Conservation (phyloP, 306 rosid species). For the Vigna reflexopilosa region DNA sequence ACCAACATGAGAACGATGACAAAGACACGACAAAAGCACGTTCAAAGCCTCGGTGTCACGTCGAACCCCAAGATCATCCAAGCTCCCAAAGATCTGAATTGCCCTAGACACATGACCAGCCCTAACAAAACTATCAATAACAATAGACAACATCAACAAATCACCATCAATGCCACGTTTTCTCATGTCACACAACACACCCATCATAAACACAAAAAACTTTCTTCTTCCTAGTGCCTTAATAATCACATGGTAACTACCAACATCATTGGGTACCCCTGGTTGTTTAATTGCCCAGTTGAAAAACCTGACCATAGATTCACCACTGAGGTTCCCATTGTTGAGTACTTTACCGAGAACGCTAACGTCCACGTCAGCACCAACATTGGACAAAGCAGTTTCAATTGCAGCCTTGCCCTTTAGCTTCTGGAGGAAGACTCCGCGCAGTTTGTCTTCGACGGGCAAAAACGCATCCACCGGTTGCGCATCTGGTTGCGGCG, state of each 20-base stretch:
- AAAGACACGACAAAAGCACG: slow-evolving; percentile 66
- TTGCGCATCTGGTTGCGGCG: slow-evolving; percentile 25
- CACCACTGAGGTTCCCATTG: slow-evolving; percentile 70
- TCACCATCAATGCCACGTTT: slow-evolving; percentile 51
- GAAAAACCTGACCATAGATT: slow-evolving; percentile 74
- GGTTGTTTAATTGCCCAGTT: slow-evolving; percentile 82
- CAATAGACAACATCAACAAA: slow-evolving; percentile 59
- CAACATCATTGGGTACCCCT: slow-evolving; percentile 50
- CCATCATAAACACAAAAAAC: slow-evolving; percentile 56
- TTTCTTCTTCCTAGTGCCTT: slow-evolving; percentile 87
- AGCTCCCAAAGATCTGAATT: slow-evolving; percentile 58
- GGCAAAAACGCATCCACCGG: slow-evolving; percentile 65
- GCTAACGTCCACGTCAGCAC: slow-evolving; percentile 57
- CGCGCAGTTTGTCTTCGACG: slow-evolving; percentile 78
- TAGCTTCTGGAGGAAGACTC: slow-evolving; percentile 81
- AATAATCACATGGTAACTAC: slow-evolving; percentile 58
- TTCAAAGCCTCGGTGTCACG: slow-evolving; percentile 64
- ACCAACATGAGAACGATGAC: slow-evolving; percentile 66
- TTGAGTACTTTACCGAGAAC: slow-evolving; percentile 60
- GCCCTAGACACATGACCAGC: slow-evolving; percentile 74
- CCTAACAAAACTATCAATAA: slow-evolving; percentile 72
- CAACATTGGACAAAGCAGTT: slow-evolving; percentile 57
- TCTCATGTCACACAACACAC: slow-evolving; percentile 57
- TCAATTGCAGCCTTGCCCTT: slow-evolving; percentile 72
- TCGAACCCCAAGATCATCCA: slow-evolving; percentile 63